Base-by-base conservation (phyloP, 441 rosid genomes). In the Corymbia calophylla region DNA sequence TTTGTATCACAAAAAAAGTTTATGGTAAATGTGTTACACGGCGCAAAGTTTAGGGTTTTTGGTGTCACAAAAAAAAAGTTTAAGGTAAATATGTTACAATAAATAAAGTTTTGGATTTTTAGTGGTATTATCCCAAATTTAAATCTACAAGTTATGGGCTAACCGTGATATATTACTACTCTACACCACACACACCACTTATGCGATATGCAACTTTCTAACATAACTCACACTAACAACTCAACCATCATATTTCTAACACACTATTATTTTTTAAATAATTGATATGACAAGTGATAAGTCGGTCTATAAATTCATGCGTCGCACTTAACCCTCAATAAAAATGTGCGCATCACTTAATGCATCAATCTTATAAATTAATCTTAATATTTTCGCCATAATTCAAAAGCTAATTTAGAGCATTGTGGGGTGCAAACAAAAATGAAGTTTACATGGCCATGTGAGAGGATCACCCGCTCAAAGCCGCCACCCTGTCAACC, bases 141-240 rank as follows among this genome's bases (percentile, higher is more conserved):
- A 58, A 9, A 25, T 5, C 10, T 25, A 58, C 25, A 3, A 58
- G 6, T 58, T 9, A 25, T 58, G 25, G 0, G 14, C 1, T 19
- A 58, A 23, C 25, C 1, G 25, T 2, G n/a, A 58, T 1, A 4
- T 23, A 10, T 39, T 39, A 39, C 44, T 39, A 39, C 44, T 39
- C 44, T 5, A 39, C 44, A 39, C 44, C 62, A 58, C 3, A 39
- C 2, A 58, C 1, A 0, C 0, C n/a, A 58, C 14, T 25, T 58
- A 25, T 58, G 4, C 2, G 64, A 58, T 10, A 29, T 58, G 5
- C 0, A 58, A 58, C 2, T 58, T 58, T 0, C 25, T 2, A 58
- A 58, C 3, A 58, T 6, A 58, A 58, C 1, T 58, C 14, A 58
- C n/a, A 25, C 0, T 3, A 23, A 29, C 3, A 58, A 25, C 14